Percentiles rank a stretch among this genome's conserved stretches.
These are phyloP conservation scores for Benincasa hispida DNA, from an alignment of 306 rosid genomes.

Conservation along the genomic window DNA sequence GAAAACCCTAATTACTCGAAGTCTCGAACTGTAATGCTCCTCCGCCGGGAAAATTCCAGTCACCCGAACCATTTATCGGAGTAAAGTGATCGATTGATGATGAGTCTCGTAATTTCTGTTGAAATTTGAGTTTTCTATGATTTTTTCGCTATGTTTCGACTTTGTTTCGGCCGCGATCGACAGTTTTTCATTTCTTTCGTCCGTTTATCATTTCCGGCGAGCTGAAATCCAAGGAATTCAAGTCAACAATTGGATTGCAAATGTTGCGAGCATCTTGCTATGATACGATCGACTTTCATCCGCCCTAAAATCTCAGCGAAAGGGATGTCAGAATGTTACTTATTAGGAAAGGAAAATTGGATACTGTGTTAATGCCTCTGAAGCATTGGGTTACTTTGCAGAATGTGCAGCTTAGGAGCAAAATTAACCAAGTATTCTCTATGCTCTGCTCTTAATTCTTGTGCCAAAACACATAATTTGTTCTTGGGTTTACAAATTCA, in stretches of 20 bases:
- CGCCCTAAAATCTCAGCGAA: not conserved
- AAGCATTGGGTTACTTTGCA: conserved; percentile 11
- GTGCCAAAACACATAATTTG: conserved; percentile 34
- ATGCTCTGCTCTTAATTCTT: conserved; percentile 39
- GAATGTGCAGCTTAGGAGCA: conserved; percentile 6
- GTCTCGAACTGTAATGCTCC: not conserved
- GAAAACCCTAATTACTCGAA: not conserved
- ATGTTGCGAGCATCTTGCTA: not conserved
- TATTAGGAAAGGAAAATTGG: not conserved
- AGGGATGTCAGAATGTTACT: not conserved
- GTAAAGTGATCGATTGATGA: not conserved
- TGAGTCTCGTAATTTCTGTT: not conserved
- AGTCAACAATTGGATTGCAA: not conserved
- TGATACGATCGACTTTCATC: not conserved
- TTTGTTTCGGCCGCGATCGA: not conserved
- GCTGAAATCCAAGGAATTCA: not conserved
- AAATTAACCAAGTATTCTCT: conserved; percentile 25
- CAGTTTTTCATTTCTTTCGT: not conserved
- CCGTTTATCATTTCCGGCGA: not conserved
- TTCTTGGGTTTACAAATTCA: conserved; percentile 37
- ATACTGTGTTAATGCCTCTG: not conserved
- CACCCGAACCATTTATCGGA: not conserved
- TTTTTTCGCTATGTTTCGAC: not conserved
- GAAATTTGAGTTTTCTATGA: not conserved
- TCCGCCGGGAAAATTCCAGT: not conserved